Base-by-base conservation (phyloP, 768 basidiomycete genomes). In the Leucocoprinus birnbaumii region DNA sequence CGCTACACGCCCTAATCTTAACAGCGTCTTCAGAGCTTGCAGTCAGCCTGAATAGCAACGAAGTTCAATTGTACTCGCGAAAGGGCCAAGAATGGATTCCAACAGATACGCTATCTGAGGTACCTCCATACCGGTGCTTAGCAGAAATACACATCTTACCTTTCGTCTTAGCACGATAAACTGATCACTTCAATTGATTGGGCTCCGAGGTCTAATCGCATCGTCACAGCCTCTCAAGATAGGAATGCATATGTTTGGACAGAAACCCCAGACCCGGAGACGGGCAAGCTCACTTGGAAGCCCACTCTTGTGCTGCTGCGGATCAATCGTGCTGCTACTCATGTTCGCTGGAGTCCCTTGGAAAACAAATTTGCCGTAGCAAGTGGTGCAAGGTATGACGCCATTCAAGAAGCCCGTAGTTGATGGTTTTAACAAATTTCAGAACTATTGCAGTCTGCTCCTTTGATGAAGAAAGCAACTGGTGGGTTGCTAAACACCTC, bases 301-400 rank as follows among this genome's bases (percentile, higher is more conserved):
- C 97, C 97, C 2, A 96, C 94, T 2, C 80, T 99, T n/a, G 97
- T 98, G 19, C 69, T 98, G 56, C 80, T 99, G 51, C 82, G 95
- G 55, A 88, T 99, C 77, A 98, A 98, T 71, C 79, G 97, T 41
- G 94, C 97, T 0, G 97, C 97, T 1, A 99, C 97, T 1, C 84
- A 83, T 64, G 97, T 98, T 48, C 80, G 88, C 61, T 99, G 97
- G 97, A 94, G 91, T 69, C 97, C 97, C 1, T 86, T 88, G 61
- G 97, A 98, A 69, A 92, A 98, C 72, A 99, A 99, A 71, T 99
- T 99, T 66, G 97, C 97, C 5, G 97, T 99, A 14, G 95, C 94
- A 2, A 94, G 91, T 61, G 97, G 97, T 58, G 97, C 96, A 14
- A 82, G 94, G 93, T 93, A 62, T 18, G 74, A 31, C 62, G 21